These are phyloP conservation scores for Paralagenidium karlingii DNA, from an alignment of 352 stramenopile species.

Conservation along the genomic window DNA sequence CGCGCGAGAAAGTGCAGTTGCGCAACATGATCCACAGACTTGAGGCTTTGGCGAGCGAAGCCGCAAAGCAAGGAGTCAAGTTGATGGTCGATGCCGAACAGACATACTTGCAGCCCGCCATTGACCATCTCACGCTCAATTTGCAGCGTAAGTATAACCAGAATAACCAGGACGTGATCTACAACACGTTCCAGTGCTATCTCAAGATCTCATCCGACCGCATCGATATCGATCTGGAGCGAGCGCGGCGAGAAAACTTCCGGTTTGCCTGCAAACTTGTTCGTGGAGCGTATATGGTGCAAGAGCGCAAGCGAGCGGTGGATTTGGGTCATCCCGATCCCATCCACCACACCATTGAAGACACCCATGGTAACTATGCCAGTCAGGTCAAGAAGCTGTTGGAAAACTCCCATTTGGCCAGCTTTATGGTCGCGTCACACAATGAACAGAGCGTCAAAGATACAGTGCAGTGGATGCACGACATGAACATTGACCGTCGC, in stretches of 20 bases:
- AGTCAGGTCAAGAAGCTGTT: constrained; percentile 84
- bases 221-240: constrained; percentile 87
- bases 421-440: constrained; percentile 97
- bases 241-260: constrained; percentile 85
- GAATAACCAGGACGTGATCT: constrained; percentile 80
- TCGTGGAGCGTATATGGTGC: constrained; percentile 96
- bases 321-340: constrained; percentile 76
- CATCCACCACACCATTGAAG: constrained; percentile 89
- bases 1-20: constrained; percentile 84
- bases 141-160: constrained; percentile 87
- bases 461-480: constrained; percentile 87
- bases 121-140: constrained; percentile 89
- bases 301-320: constrained; percentile 86
- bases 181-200: constrained; percentile 99
- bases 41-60: constrained; percentile 58
- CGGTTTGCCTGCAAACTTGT: constrained; percentile 96
- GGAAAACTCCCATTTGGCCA: constrained; percentile 68
- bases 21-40: constrained; percentile 84
- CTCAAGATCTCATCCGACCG: constrained; percentile 86
- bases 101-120: constrained; percentile 95
- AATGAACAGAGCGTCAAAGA: constrained; percentile 92
- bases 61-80: constrained; percentile 63
- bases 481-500: constrained; percentile 72
- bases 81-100: constrained; percentile 98
- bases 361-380: constrained; percentile 93